Evolutionary conservation across 2,329 filamentous ascomycete species (phyloP).

Genomic region (Emmonsiellopsis sp.): DNA sequence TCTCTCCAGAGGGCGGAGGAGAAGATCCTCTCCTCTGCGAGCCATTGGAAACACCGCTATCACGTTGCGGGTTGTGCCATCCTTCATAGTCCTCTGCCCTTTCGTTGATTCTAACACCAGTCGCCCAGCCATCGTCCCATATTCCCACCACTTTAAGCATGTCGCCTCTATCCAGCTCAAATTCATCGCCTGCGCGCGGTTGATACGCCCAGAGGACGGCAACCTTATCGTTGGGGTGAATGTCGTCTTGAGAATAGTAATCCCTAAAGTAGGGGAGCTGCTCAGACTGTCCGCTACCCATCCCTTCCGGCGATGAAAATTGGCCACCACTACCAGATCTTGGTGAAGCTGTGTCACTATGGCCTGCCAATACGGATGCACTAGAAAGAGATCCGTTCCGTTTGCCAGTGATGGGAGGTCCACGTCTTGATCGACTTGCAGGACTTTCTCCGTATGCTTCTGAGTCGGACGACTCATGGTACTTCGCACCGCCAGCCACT

Average conservation of each 20-base stretch:
- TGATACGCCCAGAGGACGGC: constrained; percentile 95
- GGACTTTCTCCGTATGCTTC: constrained; percentile 65
- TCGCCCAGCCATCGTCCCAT: constrained; percentile 99
- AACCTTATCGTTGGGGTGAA: constrained; percentile 82
- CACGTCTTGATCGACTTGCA: constrained; percentile 50
- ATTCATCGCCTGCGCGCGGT: constrained; percentile 86
- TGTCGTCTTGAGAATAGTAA: constrained; percentile 96
- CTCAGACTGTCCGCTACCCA: constrained; percentile 85
- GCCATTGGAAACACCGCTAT: constrained; percentile 85
- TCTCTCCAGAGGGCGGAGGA: constrained; percentile 63
- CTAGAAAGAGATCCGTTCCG: constrained; percentile 86
- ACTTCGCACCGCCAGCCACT: constrained; percentile 26
- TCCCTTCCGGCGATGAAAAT: constrained; percentile 74
- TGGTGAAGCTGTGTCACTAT: constrained; percentile 61
- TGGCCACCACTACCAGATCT: constrained; percentile 55
- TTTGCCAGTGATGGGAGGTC: constrained; percentile 43
- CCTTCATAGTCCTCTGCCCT: constrained; percentile 82
- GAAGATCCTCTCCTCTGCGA: constrained; percentile 53
- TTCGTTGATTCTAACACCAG: constrained; percentile 73
- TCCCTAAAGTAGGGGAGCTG: constrained; percentile 96
- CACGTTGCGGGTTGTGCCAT: constrained; percentile 66
- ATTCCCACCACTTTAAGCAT: constrained; percentile 98
- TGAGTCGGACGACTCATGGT: constrained; percentile 48
- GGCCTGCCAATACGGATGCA: constrained; percentile 60
- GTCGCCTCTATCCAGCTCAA: constrained; percentile 83